phyloP scores from a whole-genome alignment of 345 rosid genomes.

The Eucalyptus regnans region DNA sequence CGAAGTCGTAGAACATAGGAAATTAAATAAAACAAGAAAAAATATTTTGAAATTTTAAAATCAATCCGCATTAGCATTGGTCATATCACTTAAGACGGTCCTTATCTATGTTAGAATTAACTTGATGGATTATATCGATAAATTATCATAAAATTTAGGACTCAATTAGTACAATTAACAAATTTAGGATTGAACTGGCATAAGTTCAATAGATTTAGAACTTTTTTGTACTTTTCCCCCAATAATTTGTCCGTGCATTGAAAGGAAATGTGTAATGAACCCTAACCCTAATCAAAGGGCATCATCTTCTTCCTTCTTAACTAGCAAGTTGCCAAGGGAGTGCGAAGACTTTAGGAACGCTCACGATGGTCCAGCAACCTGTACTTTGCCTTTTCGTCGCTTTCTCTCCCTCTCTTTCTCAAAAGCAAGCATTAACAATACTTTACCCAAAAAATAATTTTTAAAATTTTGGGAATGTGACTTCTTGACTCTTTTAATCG shows the following conservation, averaged over 20 bases:
- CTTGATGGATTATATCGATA: too few species aligned
- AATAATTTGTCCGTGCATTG: background rate
- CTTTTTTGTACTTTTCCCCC: too few species aligned
- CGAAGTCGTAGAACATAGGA: background rate
- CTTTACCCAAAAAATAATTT: background rate
- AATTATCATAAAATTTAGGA: too few species aligned
- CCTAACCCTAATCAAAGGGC: background rate
- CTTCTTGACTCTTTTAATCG: background rate
- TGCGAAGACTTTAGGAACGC: background rate
- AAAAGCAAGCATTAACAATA: background rate
- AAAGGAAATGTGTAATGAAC: background rate
- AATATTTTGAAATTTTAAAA: too few species aligned
- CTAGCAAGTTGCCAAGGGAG: background rate
- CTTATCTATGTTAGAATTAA: too few species aligned
- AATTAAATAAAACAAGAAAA: too few species aligned
- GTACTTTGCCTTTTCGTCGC: background rate
- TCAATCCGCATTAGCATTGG: fast-evolving
- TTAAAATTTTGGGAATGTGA: background rate
- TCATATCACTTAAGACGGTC: too few species aligned
- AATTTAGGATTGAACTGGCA: too few species aligned
- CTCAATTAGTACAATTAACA: too few species aligned
- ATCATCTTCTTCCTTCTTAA: background rate
- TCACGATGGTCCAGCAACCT: background rate
- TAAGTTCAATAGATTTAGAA: too few species aligned
- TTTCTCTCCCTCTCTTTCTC: background rate